Evolutionary conservation across 352 stramenopile genomes (phyloP), one percentile per base, ranked within the genome.

Genomic region (Peronosclerospora sorghi): DNA sequence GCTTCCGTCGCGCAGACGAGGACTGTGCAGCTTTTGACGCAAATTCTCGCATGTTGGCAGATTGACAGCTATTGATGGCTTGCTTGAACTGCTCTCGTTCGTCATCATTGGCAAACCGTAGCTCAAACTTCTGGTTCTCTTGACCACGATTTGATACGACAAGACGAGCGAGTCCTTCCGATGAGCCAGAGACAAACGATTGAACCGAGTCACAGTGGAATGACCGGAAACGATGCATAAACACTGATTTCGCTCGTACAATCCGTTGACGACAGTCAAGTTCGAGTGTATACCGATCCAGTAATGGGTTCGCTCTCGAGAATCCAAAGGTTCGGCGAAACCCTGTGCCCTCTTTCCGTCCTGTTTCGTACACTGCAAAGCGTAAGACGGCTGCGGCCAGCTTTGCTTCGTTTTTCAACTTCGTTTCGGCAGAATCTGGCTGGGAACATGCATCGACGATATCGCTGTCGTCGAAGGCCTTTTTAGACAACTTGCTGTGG

Each of bases 401-500:
- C 17, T 69, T 63, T 18, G 59, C 51, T 41, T 71, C 48, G 19
- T 41, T 64, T 32, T 56, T 62, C 35, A 62, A 48, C 12, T 55
- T 49, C 13, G 56, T 50, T 9, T 62, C 54, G 1, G 43, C 35
- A 17, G 62, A 65, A 13, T 56, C 54, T 23, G 56, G 45, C 7
- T 59, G 32, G 18, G 44, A 54, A 41, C 62, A 62, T 28, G 56
- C 56, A 48, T 86, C 73, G 18, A 88, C 73, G 34, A 88, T 88
- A 41, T 88, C 76, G 41, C 73, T 88, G 48, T 88, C 76, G 51
- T 88, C 76, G 56, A 88, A 88, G 8, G 67, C 79, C 29, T 83
- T 83, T 32, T 69, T 68, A 3, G 41, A 47, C 5, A 41, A 48
- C 15, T 61, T 45, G 35, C 65, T 77, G 13, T 45, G 60, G 5